Evolutionary conservation across 164 flowering plant genomes (phyloP), one percentile per base, ranked within the genome.

Genomic region (Chimonanthus praecox): DNA sequence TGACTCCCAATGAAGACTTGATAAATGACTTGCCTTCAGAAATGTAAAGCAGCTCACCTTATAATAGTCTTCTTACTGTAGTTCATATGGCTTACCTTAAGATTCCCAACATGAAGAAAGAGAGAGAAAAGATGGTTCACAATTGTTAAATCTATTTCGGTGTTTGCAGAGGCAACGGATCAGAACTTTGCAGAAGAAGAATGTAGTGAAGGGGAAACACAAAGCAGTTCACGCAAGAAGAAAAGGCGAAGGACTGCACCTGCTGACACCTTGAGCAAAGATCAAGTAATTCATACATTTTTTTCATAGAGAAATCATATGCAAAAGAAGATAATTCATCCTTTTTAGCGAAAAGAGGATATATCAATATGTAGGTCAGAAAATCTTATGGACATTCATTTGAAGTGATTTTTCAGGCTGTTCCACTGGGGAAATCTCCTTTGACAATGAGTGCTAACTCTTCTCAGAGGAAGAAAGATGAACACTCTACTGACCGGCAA

Each of bases 241-340:
- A 72, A 65, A 64, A 72, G 75, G 63, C 58, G 49, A 21, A 64
- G 69, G 62, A 65, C 70, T 65, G 11, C 69, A 44, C 46, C 8
- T 65, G 48, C 62, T 64, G 68, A 49, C 13, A 7, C 33, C 49
- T 49, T 46, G 3, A 47, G 74, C 74, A 72, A 63, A 20, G 67
- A 72, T 72, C 68, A 72, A 64, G 74, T 72, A 64, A 72, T 62
- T 4, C 47, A 58, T 46, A 7, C 68, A 13, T 44, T 46, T 61
- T 3, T 45, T 71, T 15, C 33, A 7, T 58, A n/a, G 18, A 15
- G 7, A 16, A 5, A 6, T 64, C 44, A 44, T 54, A 64, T 11
- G 68, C 50, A 47, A 68, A 33, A 33, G 16, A 51, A 51, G 13
- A 51, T 49, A 49, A 11, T 13, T 13, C 11, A 4, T 54, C 60